phyloP scores from a whole-genome alignment of 768 basidiomycete species.

The Naematelia encephala region DNA sequence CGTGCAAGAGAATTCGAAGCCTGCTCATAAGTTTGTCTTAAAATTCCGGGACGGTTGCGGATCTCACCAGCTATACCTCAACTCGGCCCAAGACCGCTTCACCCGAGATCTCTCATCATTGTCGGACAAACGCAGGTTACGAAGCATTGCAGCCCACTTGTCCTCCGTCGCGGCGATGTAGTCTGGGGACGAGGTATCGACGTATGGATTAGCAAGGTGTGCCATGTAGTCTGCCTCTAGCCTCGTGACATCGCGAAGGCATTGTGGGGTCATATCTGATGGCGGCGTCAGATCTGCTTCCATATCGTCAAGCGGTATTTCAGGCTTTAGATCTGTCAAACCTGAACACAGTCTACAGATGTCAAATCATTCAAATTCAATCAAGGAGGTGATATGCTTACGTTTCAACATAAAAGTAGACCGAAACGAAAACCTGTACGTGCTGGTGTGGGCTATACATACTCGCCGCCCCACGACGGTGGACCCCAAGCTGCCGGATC shows the following conservation, averaged over 20 bases:
- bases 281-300: background rate
- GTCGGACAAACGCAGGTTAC: background rate
- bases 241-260: background rate
- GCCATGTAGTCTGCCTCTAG: background rate
- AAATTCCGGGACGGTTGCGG: background rate
- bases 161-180: background rate
- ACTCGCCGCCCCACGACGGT: background rate
- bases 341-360: background rate
- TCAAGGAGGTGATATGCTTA: background rate
- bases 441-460: background rate
- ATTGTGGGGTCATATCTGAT: background rate
- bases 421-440: background rate
- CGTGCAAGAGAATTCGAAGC: background rate
- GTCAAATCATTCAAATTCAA: background rate
- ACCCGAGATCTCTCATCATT: background rate
- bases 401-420: background rate
- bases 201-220: background rate
- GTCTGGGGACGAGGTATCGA: background rate
- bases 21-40: background rate
- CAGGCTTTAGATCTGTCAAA: background rate
- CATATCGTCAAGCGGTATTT: background rate
- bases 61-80: background rate
- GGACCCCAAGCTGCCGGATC: slow-evolving; percentile 1
- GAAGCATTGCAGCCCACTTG: background rate
- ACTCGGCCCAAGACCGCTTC: background rate